Conservation (phyloP, 331 rosid species). For the Pyrus hybrid region DNA sequence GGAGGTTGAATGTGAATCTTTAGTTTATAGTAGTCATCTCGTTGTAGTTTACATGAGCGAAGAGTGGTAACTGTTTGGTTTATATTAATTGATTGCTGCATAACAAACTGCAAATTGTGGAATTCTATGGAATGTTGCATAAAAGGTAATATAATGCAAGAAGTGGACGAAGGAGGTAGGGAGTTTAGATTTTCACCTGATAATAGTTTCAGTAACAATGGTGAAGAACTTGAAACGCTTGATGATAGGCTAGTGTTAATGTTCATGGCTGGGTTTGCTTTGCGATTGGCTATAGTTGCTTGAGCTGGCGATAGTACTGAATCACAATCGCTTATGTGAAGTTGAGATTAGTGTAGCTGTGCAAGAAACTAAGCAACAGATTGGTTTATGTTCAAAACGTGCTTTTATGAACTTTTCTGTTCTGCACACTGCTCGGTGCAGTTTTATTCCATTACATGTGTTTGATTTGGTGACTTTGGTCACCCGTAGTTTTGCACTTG, state of each 20-base stretch:
- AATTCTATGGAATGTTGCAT: background rate
- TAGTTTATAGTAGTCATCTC: background rate
- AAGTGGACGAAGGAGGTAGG: background rate
- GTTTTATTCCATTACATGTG: background rate
- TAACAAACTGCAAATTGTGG: background rate
- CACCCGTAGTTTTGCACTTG: background rate
- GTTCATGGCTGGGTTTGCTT: background rate
- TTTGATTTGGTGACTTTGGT: background rate
- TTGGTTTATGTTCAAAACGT: background rate
- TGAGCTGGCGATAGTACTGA: background rate
- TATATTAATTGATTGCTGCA: background rate
- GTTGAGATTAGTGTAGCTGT: background rate
- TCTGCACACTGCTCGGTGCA: background rate
- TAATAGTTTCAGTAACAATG: background rate
- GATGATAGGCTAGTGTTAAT: background rate
- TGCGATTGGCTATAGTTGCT: background rate
- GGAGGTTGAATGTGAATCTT: background rate
- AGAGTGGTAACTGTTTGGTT: background rate
- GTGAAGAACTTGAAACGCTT: background rate
- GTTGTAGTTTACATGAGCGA: background rate
- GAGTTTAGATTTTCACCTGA: background rate
- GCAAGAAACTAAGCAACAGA: background rate
- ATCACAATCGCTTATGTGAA: background rate
- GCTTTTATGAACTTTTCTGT: background rate
- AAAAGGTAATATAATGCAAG: background rate